Evolutionary conservation across 2,329 filamentous ascomycete genomes (phyloP), one percentile per base, ranked within the genome.

Genomic region (Pestalotiopsis sp.): DNA sequence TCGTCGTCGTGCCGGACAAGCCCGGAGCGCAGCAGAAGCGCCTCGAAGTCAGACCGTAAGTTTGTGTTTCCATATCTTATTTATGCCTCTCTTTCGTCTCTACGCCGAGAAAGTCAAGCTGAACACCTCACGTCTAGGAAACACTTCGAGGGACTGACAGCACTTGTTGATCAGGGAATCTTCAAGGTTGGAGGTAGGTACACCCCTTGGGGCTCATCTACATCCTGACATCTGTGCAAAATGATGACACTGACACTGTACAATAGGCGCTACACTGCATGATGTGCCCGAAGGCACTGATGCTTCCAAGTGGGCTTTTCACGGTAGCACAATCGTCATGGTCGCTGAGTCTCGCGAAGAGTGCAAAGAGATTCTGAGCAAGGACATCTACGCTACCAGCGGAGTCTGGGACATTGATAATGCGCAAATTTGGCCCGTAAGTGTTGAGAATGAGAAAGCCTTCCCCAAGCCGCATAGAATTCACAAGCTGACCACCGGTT

Each of bases 341-440:
- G 79, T 87, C 38, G 93, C 92, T 7, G 86, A 88, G 70, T 90
- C 86, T 9, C 89, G 87, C 74, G 91, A 94, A 72, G 91, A 94
- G 77, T 88, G 93, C 2, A 78, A 91, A 56, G 86, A 91, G 73
- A 76, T 87, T 65, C 78, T 97, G 61, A 88, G 87, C 79, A 85
- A 88, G 63, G 94, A 97, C 81, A 83, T 94, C 11, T 97, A 97
- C 81, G 84, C 86, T 11, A 85, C 82, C 70, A 85, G 80, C 58
- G 93, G 90, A 0, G 94, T 97, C 9, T 97, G 94, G 94, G 93
- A 97, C 83, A 77, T 92, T 69, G 87, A 90, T 45, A 92, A 92
- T 74, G 88, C 80, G 66, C 83, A 86, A 74, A 85, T 88, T 68
- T 86, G 84, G 72, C 84, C 86, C 17, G 80, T 81, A 78, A 75